Evolutionary conservation across 2,329 filamentous ascomycete genomes (phyloP).

Genomic region (Biscogniauxia sp.): DNA sequence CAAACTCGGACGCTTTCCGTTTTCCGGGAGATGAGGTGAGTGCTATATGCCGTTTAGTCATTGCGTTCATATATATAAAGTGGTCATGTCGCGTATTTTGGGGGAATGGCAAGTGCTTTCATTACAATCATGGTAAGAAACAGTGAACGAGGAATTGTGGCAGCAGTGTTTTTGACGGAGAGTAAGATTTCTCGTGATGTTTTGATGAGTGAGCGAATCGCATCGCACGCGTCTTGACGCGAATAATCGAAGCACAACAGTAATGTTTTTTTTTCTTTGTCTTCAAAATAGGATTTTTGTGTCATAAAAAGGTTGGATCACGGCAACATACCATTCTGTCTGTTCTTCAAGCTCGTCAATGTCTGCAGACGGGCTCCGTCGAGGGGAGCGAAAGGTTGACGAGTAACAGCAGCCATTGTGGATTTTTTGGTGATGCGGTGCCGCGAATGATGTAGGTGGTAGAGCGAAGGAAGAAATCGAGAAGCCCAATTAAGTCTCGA

Average conservation of each 20-base stretch:
- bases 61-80: slow-evolving; percentile 1
- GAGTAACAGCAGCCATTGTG: slow-evolving; percentile 55
- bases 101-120: background rate
- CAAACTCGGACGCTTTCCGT: slow-evolving; percentile 54
- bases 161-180: background rate
- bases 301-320: slow-evolving; percentile 3
- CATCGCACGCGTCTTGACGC: background rate
- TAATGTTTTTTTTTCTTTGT: too few relatives aligned
- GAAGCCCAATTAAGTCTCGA: slow-evolving; percentile 12
- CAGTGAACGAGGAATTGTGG: background rate
- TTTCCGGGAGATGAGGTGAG: slow-evolving; percentile 45
- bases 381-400: slow-evolving; percentile 75
- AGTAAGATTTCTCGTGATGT: background rate
- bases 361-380: slow-evolving; percentile 67
- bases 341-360: slow-evolving; percentile 73
- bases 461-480: slow-evolving; percentile 7
- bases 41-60: slow-evolving; percentile 38
- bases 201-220: slow-evolving; percentile 1
- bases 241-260: background rate
- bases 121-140: background rate
- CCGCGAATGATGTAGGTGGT: slow-evolving; percentile 3
- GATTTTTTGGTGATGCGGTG: slow-evolving; percentile 14
- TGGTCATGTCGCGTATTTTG: background rate
- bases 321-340: slow-evolving; percentile 63
- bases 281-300: background rate